Evolutionary conservation across 768 basidiomycete species (phyloP).

Genomic region (Hydnomerulius pinastri): DNA sequence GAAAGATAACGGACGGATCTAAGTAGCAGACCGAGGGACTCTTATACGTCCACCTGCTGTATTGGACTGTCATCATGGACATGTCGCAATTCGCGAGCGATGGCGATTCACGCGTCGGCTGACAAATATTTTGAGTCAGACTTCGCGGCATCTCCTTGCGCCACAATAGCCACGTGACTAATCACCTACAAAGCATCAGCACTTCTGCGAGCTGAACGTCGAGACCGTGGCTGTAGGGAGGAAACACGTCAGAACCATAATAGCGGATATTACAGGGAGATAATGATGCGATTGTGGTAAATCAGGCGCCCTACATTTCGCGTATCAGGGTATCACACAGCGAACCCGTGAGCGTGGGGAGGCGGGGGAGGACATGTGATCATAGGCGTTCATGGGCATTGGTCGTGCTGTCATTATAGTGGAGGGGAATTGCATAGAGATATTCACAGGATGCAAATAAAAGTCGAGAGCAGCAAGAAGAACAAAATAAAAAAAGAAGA

Average conservation of each 20-base stretch:
- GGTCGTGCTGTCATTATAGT: conserved; percentile 19
- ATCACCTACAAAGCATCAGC: too few relatives aligned
- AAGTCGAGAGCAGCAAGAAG: conserved; percentile 17
- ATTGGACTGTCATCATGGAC: neutral
- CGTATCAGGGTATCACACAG: too few relatives aligned
- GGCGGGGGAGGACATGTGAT: neutral
- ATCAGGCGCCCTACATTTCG: too few relatives aligned
- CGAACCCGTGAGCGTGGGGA: too few relatives aligned
- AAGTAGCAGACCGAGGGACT: neutral
- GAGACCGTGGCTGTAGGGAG: too few relatives aligned
- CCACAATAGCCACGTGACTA: too few relatives aligned
- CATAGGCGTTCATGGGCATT: neutral
- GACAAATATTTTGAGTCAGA: too few relatives aligned
- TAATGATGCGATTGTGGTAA: too few relatives aligned
- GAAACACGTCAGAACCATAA: too few relatives aligned
- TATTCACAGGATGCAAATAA: conserved; percentile 27
- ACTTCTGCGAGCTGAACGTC: too few relatives aligned
- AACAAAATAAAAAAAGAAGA: conserved; percentile 28
- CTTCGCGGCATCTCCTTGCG: too few relatives aligned
- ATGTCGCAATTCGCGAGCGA: neutral
- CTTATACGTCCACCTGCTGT: neutral
- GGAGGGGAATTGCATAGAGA: conserved; percentile 22
- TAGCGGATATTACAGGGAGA: too few relatives aligned
- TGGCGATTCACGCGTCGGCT: neutral
- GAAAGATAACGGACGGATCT: neutral